These are phyloP conservation scores for Dittrichia graveolens DNA, from an alignment of 129 eudicot genomes.

Conservation along the genomic window DNA sequence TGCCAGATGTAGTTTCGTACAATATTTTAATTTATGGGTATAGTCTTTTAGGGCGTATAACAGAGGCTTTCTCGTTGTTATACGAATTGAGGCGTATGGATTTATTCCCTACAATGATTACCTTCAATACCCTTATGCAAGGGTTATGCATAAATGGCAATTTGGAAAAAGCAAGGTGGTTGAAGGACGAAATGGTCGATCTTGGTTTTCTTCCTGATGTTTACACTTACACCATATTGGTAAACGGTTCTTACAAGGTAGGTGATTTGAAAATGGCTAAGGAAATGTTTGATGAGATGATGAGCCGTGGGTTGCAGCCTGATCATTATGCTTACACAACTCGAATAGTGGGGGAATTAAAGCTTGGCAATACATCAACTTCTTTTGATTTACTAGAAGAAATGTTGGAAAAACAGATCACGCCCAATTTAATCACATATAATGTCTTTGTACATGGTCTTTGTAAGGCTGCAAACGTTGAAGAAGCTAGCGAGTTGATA, in stretches of 20 bases:
- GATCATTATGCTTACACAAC: constrained; percentile 57
- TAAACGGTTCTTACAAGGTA: constrained; percentile 45
- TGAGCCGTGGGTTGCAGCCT: constrained; percentile 55
- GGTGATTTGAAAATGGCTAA: constrained; percentile 60
- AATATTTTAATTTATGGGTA: constrained; percentile 67
- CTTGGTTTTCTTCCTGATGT: constrained; percentile 60
- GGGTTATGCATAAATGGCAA: constrained; percentile 58
- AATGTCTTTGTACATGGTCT: constrained; percentile 58
- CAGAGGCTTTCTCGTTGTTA: constrained; percentile 57
- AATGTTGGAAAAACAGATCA: constrained; percentile 48
- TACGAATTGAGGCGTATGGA: constrained; percentile 41
- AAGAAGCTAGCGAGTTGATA: constrained; percentile 47
- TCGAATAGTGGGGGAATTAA: constrained; percentile 54
- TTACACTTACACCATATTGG: constrained; percentile 58
- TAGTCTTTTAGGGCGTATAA: constrained; percentile 50
- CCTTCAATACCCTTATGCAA: constrained; percentile 61
- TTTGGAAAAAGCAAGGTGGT: constrained; percentile 43
- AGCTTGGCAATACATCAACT: constrained; percentile 38
- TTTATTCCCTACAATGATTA: constrained; percentile 50
- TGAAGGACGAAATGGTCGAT: constrained; percentile 56
- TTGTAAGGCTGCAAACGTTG: constrained; percentile 50
- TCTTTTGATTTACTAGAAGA: constrained; percentile 49
- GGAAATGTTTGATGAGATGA: constrained; percentile 55
- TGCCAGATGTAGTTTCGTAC: constrained; percentile 56
- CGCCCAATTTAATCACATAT: constrained; percentile 48